Conservation (phyloP, 345 rosid genomes). For the Citropsis articulata region DNA sequence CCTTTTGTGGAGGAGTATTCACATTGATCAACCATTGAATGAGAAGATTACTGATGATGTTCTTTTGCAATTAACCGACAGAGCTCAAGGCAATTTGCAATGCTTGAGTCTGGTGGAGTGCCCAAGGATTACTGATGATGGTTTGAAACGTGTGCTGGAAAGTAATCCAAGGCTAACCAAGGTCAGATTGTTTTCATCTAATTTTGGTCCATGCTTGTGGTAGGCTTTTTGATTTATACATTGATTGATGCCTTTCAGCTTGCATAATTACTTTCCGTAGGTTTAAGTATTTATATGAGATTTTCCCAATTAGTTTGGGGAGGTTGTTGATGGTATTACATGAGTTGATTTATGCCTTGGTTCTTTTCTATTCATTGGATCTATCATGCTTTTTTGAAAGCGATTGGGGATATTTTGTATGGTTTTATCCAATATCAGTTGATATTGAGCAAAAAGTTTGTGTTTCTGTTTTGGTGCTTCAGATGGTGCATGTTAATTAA, state of each 20-base stretch:
- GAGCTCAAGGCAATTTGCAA: constrained; percentile 78
- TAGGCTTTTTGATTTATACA: background rate
- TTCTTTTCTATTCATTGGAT: background rate
- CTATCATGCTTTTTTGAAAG: background rate
- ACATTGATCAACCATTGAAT: constrained; percentile 71
- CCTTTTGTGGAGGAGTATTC: constrained; percentile 70
- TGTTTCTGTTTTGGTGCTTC: background rate
- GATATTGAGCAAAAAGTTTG: background rate
- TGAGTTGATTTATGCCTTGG: background rate
- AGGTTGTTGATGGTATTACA: background rate
- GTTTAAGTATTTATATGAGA: background rate
- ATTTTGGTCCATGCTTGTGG: background rate
- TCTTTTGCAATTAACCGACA: constrained; percentile 58
- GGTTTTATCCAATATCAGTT: background rate
- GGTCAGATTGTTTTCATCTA: constrained; percentile 39
- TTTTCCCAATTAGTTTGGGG: background rate
- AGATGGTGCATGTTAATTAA: background rate
- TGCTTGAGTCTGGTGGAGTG: constrained; percentile 83
- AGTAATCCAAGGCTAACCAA: constrained; percentile 61
- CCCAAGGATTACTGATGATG: constrained; percentile 67
- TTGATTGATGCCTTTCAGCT: background rate
- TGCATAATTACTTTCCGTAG: background rate
- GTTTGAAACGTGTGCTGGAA: constrained; percentile 55
- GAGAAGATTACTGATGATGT: constrained; percentile 86
- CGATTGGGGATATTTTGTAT: background rate